These are phyloP conservation scores for Nitzschia putrida DNA, from an alignment of 108 stramenopile genomes.

Conservation along the genomic window DNA sequence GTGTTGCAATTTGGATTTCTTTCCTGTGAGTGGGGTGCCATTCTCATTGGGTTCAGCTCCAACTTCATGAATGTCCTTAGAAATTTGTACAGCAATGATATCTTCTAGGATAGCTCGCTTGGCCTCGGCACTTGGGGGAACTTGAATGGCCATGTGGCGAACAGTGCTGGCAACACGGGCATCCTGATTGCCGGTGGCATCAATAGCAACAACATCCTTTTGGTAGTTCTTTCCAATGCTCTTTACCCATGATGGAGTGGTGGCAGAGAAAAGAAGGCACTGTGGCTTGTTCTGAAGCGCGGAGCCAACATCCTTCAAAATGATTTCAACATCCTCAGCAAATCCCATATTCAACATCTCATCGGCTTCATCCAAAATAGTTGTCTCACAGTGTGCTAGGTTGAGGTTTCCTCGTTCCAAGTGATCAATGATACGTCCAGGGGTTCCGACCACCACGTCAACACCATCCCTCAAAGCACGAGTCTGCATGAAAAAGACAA, in stretches of 20 bases:
- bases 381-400: slow-evolving; percentile 75
- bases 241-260: slow-evolving; percentile 95
- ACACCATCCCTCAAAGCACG: slow-evolving; percentile 85
- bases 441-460: slow-evolving; percentile 97
- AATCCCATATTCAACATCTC: slow-evolving; percentile 99
- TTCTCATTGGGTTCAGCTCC: slow-evolving; percentile 59
- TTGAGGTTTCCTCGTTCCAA: slow-evolving; percentile 90
- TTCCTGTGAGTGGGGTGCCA: slow-evolving; percentile 69
- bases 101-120: slow-evolving; percentile 84
- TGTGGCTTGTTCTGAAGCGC: slow-evolving; percentile 81
- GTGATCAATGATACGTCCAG: slow-evolving; percentile 97
- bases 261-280: slow-evolving; percentile 96
- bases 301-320: slow-evolving; percentile 77
- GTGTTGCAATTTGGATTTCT: slow-evolving; percentile 73
- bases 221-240: slow-evolving; percentile 90
- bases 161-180: slow-evolving; percentile 94
- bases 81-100: slow-evolving; percentile 92
- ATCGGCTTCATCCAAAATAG: slow-evolving; percentile 98
- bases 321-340: slow-evolving; percentile 95
- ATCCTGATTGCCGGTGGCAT: slow-evolving; percentile 79
- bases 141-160: slow-evolving; percentile 90
- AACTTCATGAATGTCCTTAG: slow-evolving; percentile 61
- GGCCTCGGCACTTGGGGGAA: slow-evolving; percentile 84
- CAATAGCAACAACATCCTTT: slow-evolving; percentile 84
- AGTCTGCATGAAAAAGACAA: slow-evolving; percentile 42